Evolutionary conservation across 2,329 filamentous ascomycete species (phyloP), one percentile per base, ranked within the genome.

Genomic region (Pyrenochaeta sp.): DNA sequence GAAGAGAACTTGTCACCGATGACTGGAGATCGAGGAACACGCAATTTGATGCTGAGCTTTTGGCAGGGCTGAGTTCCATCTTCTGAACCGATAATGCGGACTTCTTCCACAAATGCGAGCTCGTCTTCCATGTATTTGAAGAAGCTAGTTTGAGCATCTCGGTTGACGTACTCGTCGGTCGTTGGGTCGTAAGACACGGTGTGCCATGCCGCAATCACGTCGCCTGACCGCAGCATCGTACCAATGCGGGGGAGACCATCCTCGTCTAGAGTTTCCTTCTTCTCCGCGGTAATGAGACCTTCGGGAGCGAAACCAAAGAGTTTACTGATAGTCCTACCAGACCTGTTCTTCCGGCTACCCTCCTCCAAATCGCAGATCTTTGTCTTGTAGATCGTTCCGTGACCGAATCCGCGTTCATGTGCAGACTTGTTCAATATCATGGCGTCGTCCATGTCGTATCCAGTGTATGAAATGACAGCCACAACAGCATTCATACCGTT

Each of bases 1-100:
- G 94, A 99, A 8, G 94, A 97, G 78, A 99, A 99, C 74, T 99
- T 99, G 81, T 99, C 94, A 71, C 94, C 94, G 47, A 99, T 96
- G 59, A 96, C 81, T 6, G 94, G 94, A 13, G 88, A 86, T 63
- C 94, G 87, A 27, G 94, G 93, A 51, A 97, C 82, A 23, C 94
- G 88, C 62, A 96, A 88, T 75, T 96, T 97, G 78, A 99, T 84
- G 47, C 90, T 95, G 60, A 99, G 81, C 10, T 88, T 87, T 74
- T 97, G 93, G 55, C 87, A 85, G 3, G 90, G 90, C 68, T 96
- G 90, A 41, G 82, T 85, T 52, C 89, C 91, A 28, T 81, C 84
- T 66, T 97, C 93, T 46, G 86, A 86, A 47, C 94, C 93, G 53
- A 97, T 88, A 44, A 99, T 74, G 31, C 93, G 88, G 35, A 99